phyloP scores from a whole-genome alignment of 2,329 filamentous ascomycete genomes.

The Xylaria hypoxylon region DNA sequence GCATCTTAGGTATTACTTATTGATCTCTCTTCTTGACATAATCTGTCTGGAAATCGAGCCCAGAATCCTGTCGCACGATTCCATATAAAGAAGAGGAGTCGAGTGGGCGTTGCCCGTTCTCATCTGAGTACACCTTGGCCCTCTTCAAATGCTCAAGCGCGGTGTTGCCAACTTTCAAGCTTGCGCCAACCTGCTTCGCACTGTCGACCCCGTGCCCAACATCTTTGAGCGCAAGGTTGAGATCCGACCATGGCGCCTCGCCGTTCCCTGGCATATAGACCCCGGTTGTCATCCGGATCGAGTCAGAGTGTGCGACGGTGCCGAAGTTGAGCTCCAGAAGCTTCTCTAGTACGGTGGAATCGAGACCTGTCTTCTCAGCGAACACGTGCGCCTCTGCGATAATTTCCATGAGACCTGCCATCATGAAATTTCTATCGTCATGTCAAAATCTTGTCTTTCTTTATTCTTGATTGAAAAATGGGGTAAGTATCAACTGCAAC shows the following conservation, averaged over 20 bases:
- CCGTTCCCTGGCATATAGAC: constrained; percentile 53
- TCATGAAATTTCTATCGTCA: constrained; percentile 32
- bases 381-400: constrained; percentile 63
- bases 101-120: constrained; percentile 52
- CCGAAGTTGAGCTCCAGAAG: constrained; percentile 58
- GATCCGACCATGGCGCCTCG: constrained; percentile 59
- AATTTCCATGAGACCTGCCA: constrained; percentile 42
- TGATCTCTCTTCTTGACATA: constrained; percentile 36
- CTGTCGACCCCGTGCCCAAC: constrained; percentile 61
- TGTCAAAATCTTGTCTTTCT: background rate
- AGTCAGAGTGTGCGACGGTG: constrained; percentile 53
- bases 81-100: constrained; percentile 66
- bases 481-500: background rate
- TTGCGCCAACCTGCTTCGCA: constrained; percentile 55
- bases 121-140: constrained; percentile 55
- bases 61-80: constrained; percentile 49
- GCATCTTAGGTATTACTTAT: background rate
- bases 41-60: constrained; percentile 37
- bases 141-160: constrained; percentile 57
- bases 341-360: constrained; percentile 55
- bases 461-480: background rate
- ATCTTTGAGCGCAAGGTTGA: constrained; percentile 64
- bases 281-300: constrained; percentile 53
- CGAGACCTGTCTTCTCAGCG: constrained; percentile 59
- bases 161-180: constrained; percentile 57